Evolutionary conservation across 1,139 yeast species (phyloP), one percentile per base, ranked within the genome.

Genomic region (Magnusiomyces fungicola): DNA sequence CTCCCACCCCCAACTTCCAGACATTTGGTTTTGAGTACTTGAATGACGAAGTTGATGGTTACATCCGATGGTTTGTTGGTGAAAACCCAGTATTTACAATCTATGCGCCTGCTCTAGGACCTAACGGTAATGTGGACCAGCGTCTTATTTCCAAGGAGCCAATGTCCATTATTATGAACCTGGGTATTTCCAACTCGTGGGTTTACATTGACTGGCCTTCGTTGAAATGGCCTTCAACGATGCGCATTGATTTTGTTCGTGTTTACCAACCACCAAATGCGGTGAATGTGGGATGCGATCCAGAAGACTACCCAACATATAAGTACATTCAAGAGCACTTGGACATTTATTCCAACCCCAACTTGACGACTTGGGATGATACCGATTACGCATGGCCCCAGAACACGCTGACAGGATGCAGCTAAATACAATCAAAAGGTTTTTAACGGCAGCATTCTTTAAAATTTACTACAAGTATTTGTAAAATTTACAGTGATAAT

Each of bases 151-250:
- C 92, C 16, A 81, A 83, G 64, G 96, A 88, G 64, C 96, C 96
- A 53, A 85, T 88, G 95, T 74, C 88, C 1, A 71, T 88, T 36
- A 71, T 88, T 55, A 63, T 87, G 72, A 87, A 87, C 64, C 66
- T 87, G 65, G 96, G 94, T 65, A 68, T 87, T 47, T 86, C 95
- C 6, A 80, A 80, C 55, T 78, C 80, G 50, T 87, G 95, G 95
- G 83, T 87, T 1, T 82, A 83, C 62, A 85, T 87, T 55, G 85
- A 84, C 64, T 85, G 95, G 94, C 73, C 76, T 33, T 71, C 79
- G 14, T 67, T 87, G 43, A 63, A 66, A 38, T 86, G 87, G 75
- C 96, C 96, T 0, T 74, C 76, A 2, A 73, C 74, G 2, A 68
- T 86, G 74, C 70, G 79, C 52, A 70, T 87, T 50, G 96, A 87